These are phyloP conservation scores for Lachnellula subtilissima DNA, from an alignment of 2,329 filamentous ascomycete genomes.

Conservation along the genomic window DNA sequence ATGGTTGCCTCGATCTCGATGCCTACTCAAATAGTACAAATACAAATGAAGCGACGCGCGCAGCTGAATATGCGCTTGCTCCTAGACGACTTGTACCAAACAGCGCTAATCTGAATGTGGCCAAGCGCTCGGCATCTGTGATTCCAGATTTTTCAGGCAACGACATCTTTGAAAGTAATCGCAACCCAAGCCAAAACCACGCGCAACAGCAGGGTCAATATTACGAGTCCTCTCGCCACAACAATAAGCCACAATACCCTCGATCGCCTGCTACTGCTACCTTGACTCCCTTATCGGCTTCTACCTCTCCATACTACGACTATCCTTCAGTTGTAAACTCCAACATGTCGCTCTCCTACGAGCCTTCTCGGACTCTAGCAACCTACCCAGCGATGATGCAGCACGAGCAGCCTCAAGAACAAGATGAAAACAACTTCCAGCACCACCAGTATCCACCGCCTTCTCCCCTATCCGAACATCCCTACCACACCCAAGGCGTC, in stretches of 20 bases:
- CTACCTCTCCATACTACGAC: background rate
- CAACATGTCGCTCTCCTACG: slow-evolving; percentile 28
- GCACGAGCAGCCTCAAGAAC: slow-evolving; percentile 27
- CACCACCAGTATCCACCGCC: slow-evolving; percentile 30
- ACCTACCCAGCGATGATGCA: slow-evolving; percentile 29
- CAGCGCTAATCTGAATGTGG: slow-evolving; percentile 4
- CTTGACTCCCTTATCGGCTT: slow-evolving; percentile 5
- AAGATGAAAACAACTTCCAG: slow-evolving; percentile 24
- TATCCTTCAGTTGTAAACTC: slow-evolving; percentile 3
- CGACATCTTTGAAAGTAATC: background rate
- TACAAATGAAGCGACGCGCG: slow-evolving; percentile 4
- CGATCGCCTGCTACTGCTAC: slow-evolving; percentile 7
- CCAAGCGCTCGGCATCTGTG: background rate
- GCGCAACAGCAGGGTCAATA: slow-evolving; percentile 7
- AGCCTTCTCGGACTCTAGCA: slow-evolving; percentile 22
- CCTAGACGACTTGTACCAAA: background rate
- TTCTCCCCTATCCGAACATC: slow-evolving; percentile 26
- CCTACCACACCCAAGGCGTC: slow-evolving; percentile 24
- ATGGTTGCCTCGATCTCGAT: slow-evolving; percentile 4
- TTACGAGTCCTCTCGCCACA: slow-evolving; percentile 15
- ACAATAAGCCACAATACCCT: slow-evolving; percentile 2
- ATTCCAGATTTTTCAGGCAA: slow-evolving; percentile 9
- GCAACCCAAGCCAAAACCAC: background rate
- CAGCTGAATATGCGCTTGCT: background rate
- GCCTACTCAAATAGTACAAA: background rate